These are phyloP conservation scores for Agaricus blazei DNA, from an alignment of 768 basidiomycete species.

Conservation along the genomic window DNA sequence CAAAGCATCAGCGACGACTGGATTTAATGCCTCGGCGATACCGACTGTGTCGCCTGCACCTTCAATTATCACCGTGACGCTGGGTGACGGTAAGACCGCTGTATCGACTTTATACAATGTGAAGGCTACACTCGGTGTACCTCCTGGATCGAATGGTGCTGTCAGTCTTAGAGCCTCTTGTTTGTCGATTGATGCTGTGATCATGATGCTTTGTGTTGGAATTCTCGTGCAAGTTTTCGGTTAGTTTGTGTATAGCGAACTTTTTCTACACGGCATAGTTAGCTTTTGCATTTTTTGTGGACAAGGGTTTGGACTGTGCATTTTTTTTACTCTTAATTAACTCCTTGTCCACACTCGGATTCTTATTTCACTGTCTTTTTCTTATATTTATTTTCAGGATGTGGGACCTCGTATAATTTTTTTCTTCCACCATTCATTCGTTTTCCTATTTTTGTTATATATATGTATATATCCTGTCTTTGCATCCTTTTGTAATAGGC, in stretches of 20 bases:
- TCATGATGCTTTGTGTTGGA: neutral
- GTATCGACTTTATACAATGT: constrained; percentile 42
- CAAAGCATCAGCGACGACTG: constrained; percentile 17
- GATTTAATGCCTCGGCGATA: constrained; percentile 45
- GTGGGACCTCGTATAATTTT: too few relatives aligned
- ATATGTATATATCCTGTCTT: too few relatives aligned
- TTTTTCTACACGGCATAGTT: too few relatives aligned
- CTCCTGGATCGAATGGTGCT: constrained; percentile 43
- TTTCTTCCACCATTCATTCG: too few relatives aligned
- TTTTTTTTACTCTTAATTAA: too few relatives aligned
- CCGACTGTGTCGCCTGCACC: constrained; percentile 50
- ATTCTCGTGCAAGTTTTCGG: neutral
- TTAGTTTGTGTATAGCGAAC: neutral
- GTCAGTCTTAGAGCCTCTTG: neutral
- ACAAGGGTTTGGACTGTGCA: too few relatives aligned
- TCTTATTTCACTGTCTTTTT: too few relatives aligned
- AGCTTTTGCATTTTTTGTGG: too few relatives aligned
- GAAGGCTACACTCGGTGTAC: constrained; percentile 54
- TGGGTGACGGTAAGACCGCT: constrained; percentile 46
- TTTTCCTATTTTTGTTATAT: too few relatives aligned
- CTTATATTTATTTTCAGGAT: too few relatives aligned
- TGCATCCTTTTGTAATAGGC: too few relatives aligned
- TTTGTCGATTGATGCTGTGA: neutral
- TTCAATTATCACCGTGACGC: constrained; percentile 51
- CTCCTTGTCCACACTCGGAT: too few relatives aligned